Percentiles rank a stretch among this genome's conserved stretches.
These are phyloP conservation scores for Exophiala mesophila DNA, from an alignment of 2,329 filamentous ascomycete species.

Conservation along the genomic window DNA sequence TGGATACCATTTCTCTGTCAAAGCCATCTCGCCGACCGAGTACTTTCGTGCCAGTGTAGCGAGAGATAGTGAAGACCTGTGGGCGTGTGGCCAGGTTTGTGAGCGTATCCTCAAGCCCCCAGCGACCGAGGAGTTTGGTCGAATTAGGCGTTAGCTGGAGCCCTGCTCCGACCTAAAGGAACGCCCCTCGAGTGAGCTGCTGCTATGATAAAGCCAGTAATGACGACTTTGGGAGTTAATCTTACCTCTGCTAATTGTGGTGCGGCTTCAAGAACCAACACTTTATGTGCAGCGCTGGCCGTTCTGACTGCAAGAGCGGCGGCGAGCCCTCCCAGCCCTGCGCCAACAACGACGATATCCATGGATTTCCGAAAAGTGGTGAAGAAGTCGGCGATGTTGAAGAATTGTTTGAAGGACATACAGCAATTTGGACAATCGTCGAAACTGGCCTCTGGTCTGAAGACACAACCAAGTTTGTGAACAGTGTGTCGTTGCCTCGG, in stretches of 20 bases:
- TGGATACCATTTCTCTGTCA: conserved; percentile 47
- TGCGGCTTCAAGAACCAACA: not conserved
- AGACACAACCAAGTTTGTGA: too few species aligned
- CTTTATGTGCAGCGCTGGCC: not conserved
- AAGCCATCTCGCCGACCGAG: conserved; percentile 49
- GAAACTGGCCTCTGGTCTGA: too few species aligned
- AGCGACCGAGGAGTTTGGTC: conserved; percentile 19
- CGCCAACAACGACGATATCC: not conserved
- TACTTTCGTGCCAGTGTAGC: conserved; percentile 30
- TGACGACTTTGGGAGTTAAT: too few species aligned
- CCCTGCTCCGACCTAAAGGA: conserved; percentile 26
- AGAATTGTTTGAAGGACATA: too few species aligned
- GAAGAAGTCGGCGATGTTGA: too few species aligned
- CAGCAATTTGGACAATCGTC: too few species aligned
- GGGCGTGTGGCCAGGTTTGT: conserved; percentile 29
- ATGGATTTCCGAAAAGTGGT: too few species aligned
- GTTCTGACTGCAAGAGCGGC: not conserved
- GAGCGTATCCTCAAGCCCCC: conserved; percentile 14
- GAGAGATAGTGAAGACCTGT: conserved; percentile 32
- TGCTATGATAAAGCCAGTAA: too few species aligned
- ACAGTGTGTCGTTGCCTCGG: too few species aligned
- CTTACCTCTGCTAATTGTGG: conserved; percentile 1
- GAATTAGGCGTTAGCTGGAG: conserved; percentile 28
- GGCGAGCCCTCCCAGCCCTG: not conserved
- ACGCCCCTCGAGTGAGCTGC: too few species aligned